Evolutionary conservation across 495 filamentous ascomycete species (phyloP).

Genomic region (Bacidia gigantensis): DNA sequence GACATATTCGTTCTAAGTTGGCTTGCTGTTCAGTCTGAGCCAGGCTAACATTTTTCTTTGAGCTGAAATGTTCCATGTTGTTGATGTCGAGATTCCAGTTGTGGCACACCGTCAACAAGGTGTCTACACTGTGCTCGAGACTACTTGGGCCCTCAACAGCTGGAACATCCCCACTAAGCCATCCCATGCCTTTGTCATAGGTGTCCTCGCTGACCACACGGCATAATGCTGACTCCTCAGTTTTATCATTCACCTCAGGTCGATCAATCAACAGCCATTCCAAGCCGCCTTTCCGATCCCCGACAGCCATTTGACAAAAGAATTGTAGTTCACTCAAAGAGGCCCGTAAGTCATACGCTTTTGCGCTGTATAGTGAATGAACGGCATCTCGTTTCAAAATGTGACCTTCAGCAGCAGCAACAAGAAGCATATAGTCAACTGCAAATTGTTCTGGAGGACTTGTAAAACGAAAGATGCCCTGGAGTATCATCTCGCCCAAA

Average conservation of each 20-base stretch:
- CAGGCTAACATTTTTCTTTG: background rate
- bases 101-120: slow-evolving; percentile 40
- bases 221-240: slow-evolving; percentile 47
- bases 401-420: slow-evolving; percentile 88
- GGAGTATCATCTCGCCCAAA: slow-evolving; percentile 50
- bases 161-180: slow-evolving; percentile 44
- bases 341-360: slow-evolving; percentile 58
- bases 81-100: slow-evolving; percentile 36
- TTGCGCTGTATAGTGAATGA: slow-evolving; percentile 51
- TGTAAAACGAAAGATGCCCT: slow-evolving; percentile 76
- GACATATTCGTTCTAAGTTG: background rate
- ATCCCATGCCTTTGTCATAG: slow-evolving; percentile 66
- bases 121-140: slow-evolving; percentile 34
- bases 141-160: slow-evolving; percentile 10
- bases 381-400: slow-evolving; percentile 54
- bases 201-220: slow-evolving; percentile 77
- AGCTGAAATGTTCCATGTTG: slow-evolving; percentile 29
- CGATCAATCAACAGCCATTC: slow-evolving; percentile 78
- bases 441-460: slow-evolving; percentile 53
- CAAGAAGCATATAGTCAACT: slow-evolving; percentile 64
- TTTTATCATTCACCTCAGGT: slow-evolving; percentile 54
- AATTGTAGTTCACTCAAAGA: slow-evolving; percentile 81
- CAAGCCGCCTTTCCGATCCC: slow-evolving; percentile 73
- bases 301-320: slow-evolving; percentile 92
- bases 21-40: background rate